Base-by-base conservation (phyloP, 2,329 filamentous ascomycete species). In the Aspergillus flavus region DNA sequence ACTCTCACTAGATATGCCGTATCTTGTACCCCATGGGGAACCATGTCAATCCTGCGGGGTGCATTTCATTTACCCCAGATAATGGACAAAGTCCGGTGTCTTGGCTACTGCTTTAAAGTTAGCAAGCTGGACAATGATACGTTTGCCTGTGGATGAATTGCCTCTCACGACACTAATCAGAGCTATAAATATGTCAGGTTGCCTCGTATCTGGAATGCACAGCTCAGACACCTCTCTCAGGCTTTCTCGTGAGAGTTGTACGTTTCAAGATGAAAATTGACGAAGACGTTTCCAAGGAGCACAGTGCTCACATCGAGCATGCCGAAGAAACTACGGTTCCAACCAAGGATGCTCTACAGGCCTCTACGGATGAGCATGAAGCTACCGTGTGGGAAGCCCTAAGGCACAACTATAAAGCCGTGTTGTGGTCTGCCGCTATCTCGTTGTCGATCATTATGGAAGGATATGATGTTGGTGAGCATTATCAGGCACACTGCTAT, bases 381-480 rank as follows among this genome's bases (percentile, higher is more conserved):
- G 52, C 60, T 16, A 62, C 63, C 10, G 53, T 63, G 26, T 54
- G 61, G 59, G 50, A 63, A 28, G 63, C 63, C 16, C 53, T 65
- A 19, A 61, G 52, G 32, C 54, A 30, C 36, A 58, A 65, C 28
- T 55, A 53, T 28, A 65, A 65, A 53, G 63, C 63, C 9, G 58
- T 54, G 6, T 21, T 63, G 16, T 65, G 63, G 63, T 65, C 63
- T 41, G 61, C 59, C 46, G 43, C 57, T 14, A 60, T 66, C 23
- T 64, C 64, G 9, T 50, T 64, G 56, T 58, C 64, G 3, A 61
- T 66, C 34, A 64, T 66, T 62, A 66, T 66, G 64, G 64, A 66
- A 41, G 64, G 64, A 16, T 66, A 66, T 57, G 71, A 72, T 60
- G 52, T 68, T 48, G 70, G 69, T 58, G 34, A 50, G 58, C 28